Conservation (phyloP, 139 green algal genomes). For the Tetradesmus obliquus region DNA sequence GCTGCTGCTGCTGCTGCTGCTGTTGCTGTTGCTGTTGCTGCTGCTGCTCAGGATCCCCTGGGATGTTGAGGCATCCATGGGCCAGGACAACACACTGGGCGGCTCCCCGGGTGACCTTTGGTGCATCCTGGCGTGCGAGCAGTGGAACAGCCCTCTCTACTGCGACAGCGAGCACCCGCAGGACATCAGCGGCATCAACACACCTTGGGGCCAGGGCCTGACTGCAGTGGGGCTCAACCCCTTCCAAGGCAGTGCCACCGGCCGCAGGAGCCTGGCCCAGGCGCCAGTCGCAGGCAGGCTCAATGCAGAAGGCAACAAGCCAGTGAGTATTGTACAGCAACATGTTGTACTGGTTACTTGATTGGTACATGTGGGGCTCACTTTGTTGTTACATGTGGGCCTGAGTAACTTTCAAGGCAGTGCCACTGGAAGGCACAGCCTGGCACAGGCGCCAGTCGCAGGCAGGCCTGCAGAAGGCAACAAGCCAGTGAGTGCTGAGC, state of each 20-base stretch:
- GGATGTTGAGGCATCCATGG: conserved; percentile 81
- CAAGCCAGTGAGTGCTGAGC: not conserved
- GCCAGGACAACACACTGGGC: conserved; percentile 73
- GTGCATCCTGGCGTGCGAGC: conserved; percentile 84
- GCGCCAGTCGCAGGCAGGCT: not conserved
- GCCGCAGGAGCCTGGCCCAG: not conserved
- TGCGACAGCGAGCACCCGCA: conserved; percentile 83
- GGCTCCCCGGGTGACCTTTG: conserved; percentile 76
- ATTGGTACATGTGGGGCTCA: no score
- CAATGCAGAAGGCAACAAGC: conserved; percentile 36
- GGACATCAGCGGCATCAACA: conserved; percentile 39
- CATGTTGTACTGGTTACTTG: not conserved
- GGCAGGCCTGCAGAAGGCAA: no score
- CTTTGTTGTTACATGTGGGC: no score
- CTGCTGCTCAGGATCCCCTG: not conserved
- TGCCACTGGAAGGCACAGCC: not conserved
- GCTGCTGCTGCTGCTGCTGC: not conserved
- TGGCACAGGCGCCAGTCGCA: no score
- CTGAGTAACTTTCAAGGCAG: conserved; percentile 43
- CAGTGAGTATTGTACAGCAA: not conserved
- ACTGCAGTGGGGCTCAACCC: conserved; percentile 40
- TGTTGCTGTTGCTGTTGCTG: not conserved
- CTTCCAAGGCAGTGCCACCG: conserved; percentile 35
- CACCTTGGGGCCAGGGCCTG: conserved; percentile 66
- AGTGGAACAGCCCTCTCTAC: conserved; percentile 91